Evolutionary conservation across 257 asterid species (phyloP), one percentile per base, ranked within the genome.

Genomic region (Thymus quinquecostatus): DNA sequence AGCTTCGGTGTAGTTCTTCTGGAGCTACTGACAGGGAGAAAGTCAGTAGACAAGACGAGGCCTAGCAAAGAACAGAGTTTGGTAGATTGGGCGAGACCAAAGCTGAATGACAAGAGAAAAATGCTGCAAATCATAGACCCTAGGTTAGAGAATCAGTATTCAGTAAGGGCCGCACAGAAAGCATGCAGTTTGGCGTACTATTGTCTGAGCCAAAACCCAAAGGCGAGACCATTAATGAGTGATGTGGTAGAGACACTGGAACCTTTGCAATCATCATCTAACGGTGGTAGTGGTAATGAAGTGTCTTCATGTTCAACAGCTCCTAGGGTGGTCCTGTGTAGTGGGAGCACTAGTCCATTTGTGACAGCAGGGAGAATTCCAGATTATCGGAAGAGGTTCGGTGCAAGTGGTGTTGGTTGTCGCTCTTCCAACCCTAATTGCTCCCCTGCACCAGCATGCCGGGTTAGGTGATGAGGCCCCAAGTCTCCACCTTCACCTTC

Each of bases 161-260:
- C 98, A 0, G 85, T 92, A 58, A 86, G 98, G 80, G 98, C 92
- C 66, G 98, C 99, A 1, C 98, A 95, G 84, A 95, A 95, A 74
- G 99, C 99, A 47, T 92, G 99, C 90, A 95, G 98, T 78, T 83
- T 95, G 81, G 99, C 99, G 28, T 95, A 89, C 85, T 95, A 95
- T 81, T 95, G 99, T 80, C 83, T 95, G 76, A 95, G 98, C 88
- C 99, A 92, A 78, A 95, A 95, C 75, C 99, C 99, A 1, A 95
- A 95, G 74, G 98, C 99, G 33, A 86, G 99, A 64, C 99, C 98
- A 43, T 80, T 95, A 74, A 95, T 95, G 99, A 95, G 98, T 59
- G 99, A 95, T 38, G 98, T 95, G 64, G 99, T 95, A 9, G 98
- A 95, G 82, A 92, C 97, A 30, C 80, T 95, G 83, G 99, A 95